These are phyloP conservation scores for Populus euphratica DNA, from an alignment of 345 rosid species.

Conservation along the genomic window DNA sequence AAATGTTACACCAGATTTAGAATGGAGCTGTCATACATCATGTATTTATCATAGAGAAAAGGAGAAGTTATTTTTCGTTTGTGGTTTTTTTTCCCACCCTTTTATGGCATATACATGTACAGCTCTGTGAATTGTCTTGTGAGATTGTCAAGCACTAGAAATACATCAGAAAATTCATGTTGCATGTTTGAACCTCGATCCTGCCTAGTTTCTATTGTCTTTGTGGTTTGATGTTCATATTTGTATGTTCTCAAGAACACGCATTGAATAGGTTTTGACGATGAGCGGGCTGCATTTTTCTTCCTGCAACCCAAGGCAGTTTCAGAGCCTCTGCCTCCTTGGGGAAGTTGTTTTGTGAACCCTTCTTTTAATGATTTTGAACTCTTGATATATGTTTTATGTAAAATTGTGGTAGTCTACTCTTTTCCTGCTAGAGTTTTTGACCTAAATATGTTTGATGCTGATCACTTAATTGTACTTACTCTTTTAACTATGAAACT, in stretches of 20 bases:
- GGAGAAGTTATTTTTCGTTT: background rate
- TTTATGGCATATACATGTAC: constrained; percentile 4
- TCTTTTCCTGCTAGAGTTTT: background rate
- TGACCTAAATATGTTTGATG: background rate
- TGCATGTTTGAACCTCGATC: background rate
- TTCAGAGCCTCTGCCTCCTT: background rate
- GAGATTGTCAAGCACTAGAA: background rate
- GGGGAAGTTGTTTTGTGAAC: background rate
- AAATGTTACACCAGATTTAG: constrained; percentile 20
- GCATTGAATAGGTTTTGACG: background rate
- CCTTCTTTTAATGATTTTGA: background rate
- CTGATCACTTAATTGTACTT: background rate
- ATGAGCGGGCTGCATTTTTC: background rate
- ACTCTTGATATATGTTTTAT: background rate
- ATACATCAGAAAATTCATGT: constrained; percentile 1
- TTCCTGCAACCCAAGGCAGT: background rate
- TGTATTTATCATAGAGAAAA: background rate
- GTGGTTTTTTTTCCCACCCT: background rate
- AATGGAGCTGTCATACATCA: constrained; percentile 23
- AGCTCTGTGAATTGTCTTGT: background rate
- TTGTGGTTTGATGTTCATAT: background rate
- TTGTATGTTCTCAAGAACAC: background rate
- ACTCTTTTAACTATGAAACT: background rate
- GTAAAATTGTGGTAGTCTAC: background rate
- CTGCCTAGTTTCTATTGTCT: background rate